Base-by-base conservation (phyloP, 257 asterid species). In the Jasminum sambac region DNA sequence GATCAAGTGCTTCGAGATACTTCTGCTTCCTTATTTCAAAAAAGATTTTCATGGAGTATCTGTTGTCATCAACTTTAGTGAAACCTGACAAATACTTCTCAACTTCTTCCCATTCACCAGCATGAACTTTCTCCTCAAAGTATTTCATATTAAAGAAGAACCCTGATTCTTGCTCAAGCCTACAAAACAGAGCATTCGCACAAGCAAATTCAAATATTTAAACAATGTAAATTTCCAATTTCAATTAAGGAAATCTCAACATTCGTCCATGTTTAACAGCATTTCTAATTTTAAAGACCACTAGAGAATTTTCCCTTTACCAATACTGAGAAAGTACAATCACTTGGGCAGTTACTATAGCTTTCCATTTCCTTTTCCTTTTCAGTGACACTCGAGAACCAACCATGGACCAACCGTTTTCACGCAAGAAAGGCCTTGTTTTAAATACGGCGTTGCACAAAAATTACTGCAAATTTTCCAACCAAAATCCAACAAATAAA, bases 161-260 rank as follows among this genome's bases (percentile, higher is more conserved):
- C 13, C 94, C 98, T 0, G 98, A 93, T 76, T 93, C 97, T 71
- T 93, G 98, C 83, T 93, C 98, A 77, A 93, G 92, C 95, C 98
- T 93, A 70, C 77, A 80, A 73, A 71, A 69, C 25, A 67, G 37
- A 58, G 70, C 61, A 60, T 36, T 10, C 62, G 71, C 24, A n/a
- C 39, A 61, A 42, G 65, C 62, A 46, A 63, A n/a, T 21, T 8
- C 36, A 30, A 30, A 30, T 1, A 30, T 30, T 30, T 30, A 30
- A 30, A 30, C 36, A 21, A 55, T 55, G 13, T 55, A 11, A 21
- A 21, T 55, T 21, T 55, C 62, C 34, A 55, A 55, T 55, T 55
- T 21, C 6, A 6, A 4, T 21, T 3, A 21, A 55, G 13, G 13
- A 55, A 55, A 21, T 55, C 34, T 55, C 34, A 55, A 8, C 34